Percentiles rank a stretch among this genome's conserved stretches.
phyloP scores from a whole-genome alignment of 306 rosid species.

The Acacia confusa region DNA sequence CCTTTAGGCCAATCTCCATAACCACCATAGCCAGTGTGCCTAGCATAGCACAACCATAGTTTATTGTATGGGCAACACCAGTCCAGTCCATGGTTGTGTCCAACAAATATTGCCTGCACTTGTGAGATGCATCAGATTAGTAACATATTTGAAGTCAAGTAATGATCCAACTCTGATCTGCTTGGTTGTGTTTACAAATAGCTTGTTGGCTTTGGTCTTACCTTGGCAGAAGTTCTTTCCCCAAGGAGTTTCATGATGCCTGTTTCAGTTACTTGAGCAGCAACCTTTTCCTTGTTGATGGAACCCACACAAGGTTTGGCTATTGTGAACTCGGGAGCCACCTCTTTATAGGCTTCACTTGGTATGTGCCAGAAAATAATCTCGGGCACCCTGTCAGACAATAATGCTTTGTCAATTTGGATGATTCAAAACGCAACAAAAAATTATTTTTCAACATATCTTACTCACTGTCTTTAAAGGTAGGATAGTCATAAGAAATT shows the following conservation, averaged over 20 bases:
- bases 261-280: slow-evolving; percentile 70
- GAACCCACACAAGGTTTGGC: slow-evolving; percentile 80
- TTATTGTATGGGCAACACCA: slow-evolving; percentile 60
- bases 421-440: background rate
- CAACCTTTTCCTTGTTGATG: slow-evolving; percentile 74
- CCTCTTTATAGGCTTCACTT: slow-evolving; percentile 60
- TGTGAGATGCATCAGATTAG: background rate
- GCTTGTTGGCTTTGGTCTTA: slow-evolving; percentile 28
- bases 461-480: background rate
- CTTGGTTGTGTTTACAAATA: background rate
- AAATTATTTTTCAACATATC: background rate
- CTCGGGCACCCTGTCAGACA: slow-evolving; percentile 69
- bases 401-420: slow-evolving; percentile 8
- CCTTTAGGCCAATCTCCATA: slow-evolving; percentile 65
- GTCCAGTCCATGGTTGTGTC: slow-evolving; percentile 70
- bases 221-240: slow-evolving; percentile 77
- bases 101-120: slow-evolving; percentile 62
- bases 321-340: slow-evolving; percentile 56
- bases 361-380: slow-evolving; percentile 93
- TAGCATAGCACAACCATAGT: slow-evolving; percentile 60
- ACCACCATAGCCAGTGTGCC: slow-evolving; percentile 68
- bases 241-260: slow-evolving; percentile 73
- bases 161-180: background rate
- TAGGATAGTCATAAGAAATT: background rate
- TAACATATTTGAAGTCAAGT: background rate